phyloP scores from a whole-genome alignment of 306 rosid genomes.

The Cucurbita maxima region DNA sequence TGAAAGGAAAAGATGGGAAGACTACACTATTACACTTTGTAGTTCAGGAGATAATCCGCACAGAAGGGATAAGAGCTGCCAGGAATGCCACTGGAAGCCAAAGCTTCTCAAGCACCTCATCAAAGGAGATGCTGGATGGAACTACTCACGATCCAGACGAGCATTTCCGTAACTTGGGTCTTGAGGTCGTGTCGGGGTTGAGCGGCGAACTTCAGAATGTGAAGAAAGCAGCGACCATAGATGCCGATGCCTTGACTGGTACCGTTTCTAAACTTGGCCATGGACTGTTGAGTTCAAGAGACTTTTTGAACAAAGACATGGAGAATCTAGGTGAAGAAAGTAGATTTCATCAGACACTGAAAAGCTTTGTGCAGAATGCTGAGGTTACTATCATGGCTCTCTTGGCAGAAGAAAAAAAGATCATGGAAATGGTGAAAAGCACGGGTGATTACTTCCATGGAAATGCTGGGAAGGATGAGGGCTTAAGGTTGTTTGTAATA shows the following conservation, averaged over 20 bases:
- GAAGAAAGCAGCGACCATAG: constrained; percentile 65
- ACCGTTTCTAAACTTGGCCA: constrained; percentile 62
- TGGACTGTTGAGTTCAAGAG: constrained; percentile 38
- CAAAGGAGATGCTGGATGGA: constrained; percentile 46
- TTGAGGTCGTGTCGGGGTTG: constrained; percentile 55
- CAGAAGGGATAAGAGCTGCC: constrained; percentile 72
- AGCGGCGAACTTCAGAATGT: constrained; percentile 66
- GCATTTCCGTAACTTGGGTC: constrained; percentile 50
- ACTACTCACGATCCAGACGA: constrained; percentile 35
- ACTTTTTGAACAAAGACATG: constrained; percentile 41
- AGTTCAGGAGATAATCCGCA: constrained; percentile 82
- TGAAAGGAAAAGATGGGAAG: constrained; percentile 86
- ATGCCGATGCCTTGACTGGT: constrained; percentile 64
- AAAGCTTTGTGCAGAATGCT: constrained; percentile 53
- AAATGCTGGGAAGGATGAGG: constrained; percentile 74
- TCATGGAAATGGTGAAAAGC: constrained; percentile 67
- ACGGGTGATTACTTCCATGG: constrained; percentile 96
- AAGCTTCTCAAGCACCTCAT: constrained; percentile 51
- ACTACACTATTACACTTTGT: constrained; percentile 86
- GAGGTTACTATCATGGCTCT: constrained; percentile 41
- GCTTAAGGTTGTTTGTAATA: constrained; percentile 55
- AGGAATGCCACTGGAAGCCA: constrained; percentile 39
- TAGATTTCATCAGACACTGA: constrained; percentile 32
- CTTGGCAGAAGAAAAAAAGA: constrained; percentile 64
- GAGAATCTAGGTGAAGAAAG: constrained; percentile 18